These are phyloP conservation scores for Setaria italica DNA, from an alignment of 202 grass and related monocot genomes.

Conservation along the genomic window DNA sequence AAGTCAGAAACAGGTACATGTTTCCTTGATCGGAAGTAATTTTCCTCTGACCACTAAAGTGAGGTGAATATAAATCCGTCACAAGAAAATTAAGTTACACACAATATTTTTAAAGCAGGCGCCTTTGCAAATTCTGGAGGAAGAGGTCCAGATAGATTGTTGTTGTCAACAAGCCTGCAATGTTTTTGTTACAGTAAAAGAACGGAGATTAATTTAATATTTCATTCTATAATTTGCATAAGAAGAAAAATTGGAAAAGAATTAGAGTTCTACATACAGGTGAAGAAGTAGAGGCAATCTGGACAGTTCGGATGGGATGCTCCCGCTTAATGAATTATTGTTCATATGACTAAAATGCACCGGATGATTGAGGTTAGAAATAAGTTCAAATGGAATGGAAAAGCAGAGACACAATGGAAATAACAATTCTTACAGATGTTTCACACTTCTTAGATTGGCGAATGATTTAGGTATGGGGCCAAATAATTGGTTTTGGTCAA, in stretches of 20 bases:
- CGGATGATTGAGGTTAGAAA: slow-evolving; percentile 32
- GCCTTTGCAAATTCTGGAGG: slow-evolving; percentile 73
- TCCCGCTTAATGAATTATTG: slow-evolving; percentile 94
- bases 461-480: slow-evolving; percentile 89
- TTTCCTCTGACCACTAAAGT: slow-evolving; percentile 34
- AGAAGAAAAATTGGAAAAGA: slow-evolving; percentile 34
- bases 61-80: slow-evolving; percentile 41
- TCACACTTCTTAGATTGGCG: slow-evolving; percentile 71
- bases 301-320: slow-evolving; percentile 78
- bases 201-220: slow-evolving; percentile 21
- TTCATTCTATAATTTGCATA: slow-evolving; percentile 24
- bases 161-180: slow-evolving; percentile 93
- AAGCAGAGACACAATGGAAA: slow-evolving; percentile 21
- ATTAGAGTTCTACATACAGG: slow-evolving; percentile 70
- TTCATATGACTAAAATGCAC: slow-evolving; percentile 92
- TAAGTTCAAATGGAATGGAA: slow-evolving; percentile 39
- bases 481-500: slow-evolving; percentile 82
- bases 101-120: slow-evolving; percentile 83
- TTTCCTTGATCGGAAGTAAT: slow-evolving; percentile 22
- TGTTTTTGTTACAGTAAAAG: slow-evolving; percentile 27
- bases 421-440: slow-evolving; percentile 83
- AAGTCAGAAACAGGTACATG: slow-evolving; percentile 35
- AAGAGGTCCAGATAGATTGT: slow-evolving; percentile 88
- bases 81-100: slow-evolving; percentile 25
- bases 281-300: slow-evolving; percentile 73